Base-by-base conservation (phyloP, 495 filamentous ascomycete species). In the Hypoxylon intermedium region DNA sequence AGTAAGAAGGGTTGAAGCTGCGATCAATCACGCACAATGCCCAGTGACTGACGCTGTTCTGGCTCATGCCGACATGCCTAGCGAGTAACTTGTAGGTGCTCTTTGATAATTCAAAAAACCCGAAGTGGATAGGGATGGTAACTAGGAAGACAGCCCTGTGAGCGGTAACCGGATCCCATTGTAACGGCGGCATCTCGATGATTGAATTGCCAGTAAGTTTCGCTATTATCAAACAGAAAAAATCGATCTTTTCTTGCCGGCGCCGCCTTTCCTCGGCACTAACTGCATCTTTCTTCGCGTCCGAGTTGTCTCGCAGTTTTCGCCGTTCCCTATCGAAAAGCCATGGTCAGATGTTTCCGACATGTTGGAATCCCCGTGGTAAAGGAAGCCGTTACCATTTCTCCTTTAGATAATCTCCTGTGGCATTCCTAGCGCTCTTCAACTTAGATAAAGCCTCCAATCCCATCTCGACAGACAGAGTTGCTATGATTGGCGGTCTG, bases 21-120 rank as follows among this genome's bases (percentile, higher is more conserved):
- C 65, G 65, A 41, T 67, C 60, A 15, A 67, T 41, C 13, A 64
- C 59, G 15, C 60, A 63, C 11, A 67, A 40, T 16, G 65, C 65
- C 65, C 65, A 67, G 18, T 67, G 65, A 16, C 60, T 67, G 15
- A 67, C 52, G 41, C 65, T 67, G 21, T 53, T 54, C 23, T 56
- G 58, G 43, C 60, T 67, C 65, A 67, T 67, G 31, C 65, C 65
- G 24, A 67, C 42, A 24, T 64, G 65, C 26, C 44, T 67, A 21
- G 60, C 65, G 30, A 67, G 58, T 42, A 64, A 41, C 0, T 60
- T 51, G 40, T 67, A 67, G 1, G 54, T 53, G 26, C 34, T 59
- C 40, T 54, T 59, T 20, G 65, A 60, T 19, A 67, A 16, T 9
- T 67, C 60, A 45, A 67, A 64, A 28, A 9, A 49, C 12, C 65